Conservation (phyloP, 2,329 filamentous ascomycete species). For the Pestalotiopsis sp. region DNA sequence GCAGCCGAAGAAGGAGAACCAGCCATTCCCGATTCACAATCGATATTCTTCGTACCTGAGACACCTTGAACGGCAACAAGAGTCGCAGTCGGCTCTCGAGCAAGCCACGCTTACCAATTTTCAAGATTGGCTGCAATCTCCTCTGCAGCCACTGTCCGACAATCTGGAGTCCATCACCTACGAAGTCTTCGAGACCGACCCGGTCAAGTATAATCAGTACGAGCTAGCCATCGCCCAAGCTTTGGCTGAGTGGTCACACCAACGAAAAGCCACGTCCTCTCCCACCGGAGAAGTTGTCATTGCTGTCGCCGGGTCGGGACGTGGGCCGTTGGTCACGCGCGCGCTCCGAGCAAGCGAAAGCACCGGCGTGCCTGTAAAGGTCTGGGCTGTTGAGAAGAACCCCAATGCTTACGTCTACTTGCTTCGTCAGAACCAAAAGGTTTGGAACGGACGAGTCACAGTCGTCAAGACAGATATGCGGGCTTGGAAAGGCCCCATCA, state of each 20-base stretch:
- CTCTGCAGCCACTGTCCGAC: slow-evolving; percentile 90
- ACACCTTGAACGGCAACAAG: slow-evolving; percentile 82
- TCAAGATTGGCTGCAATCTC: slow-evolving; percentile 96
- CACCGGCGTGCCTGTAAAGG: slow-evolving; percentile 76
- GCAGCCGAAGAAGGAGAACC: slow-evolving; percentile 42
- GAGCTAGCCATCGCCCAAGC: slow-evolving; percentile 82
- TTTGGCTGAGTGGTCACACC: slow-evolving; percentile 74
- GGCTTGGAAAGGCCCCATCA: slow-evolving; percentile 82
- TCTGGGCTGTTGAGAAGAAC: slow-evolving; percentile 97
- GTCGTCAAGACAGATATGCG: slow-evolving; percentile 98
- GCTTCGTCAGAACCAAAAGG: slow-evolving; percentile 78
- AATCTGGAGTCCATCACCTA: slow-evolving; percentile 98
- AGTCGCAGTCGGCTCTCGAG: slow-evolving; percentile 57
- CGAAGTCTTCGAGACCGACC: slow-evolving; percentile 97
- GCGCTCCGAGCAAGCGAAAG: slow-evolving; percentile 78
- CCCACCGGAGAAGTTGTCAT: slow-evolving; percentile 75
- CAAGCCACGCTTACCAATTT: slow-evolving; percentile 56
- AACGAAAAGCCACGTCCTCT: slow-evolving; percentile 75
- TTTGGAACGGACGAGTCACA: slow-evolving; percentile 81
- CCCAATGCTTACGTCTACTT: slow-evolving; percentile 95
- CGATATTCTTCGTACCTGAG: slow-evolving; percentile 77
- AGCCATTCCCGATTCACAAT: slow-evolving; percentile 38
- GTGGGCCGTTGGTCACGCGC: slow-evolving; percentile 88
- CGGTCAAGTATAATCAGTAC: slow-evolving; percentile 97
- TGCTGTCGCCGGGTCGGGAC: slow-evolving; percentile 89